Evolutionary conservation across 1,139 yeast genomes (phyloP).

Genomic region (Scheffersomyces segobiensis): DNA sequence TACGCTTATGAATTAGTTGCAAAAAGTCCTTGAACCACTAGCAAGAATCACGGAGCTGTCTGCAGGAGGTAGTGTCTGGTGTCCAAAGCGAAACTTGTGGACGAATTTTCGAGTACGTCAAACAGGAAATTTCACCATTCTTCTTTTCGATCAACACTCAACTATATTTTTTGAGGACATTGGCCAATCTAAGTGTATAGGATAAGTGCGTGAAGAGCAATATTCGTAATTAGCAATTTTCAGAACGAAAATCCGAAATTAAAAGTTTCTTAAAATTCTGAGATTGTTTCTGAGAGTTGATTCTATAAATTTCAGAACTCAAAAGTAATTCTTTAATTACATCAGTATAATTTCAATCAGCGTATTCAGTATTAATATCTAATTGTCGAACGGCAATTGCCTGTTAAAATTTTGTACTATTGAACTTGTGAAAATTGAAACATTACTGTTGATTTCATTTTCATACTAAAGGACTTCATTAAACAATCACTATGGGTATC

Average conservation of each 20-base stretch:
- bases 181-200: not conserved
- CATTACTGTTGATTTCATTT: not conserved
- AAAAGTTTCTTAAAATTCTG: not conserved
- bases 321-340: not conserved
- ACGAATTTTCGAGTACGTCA: not conserved
- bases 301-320: not conserved
- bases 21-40: not conserved
- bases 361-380: not conserved
- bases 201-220: not conserved
- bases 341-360: not conserved
- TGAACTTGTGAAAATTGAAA: not conserved
- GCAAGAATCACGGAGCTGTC: not conserved
- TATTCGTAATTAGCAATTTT: no score
- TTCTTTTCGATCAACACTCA: not conserved
- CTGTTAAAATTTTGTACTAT: not conserved
- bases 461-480: not conserved
- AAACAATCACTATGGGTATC: slow-evolving; percentile 60
- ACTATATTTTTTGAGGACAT: not conserved
- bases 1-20: not conserved
- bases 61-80: not conserved
- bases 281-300: not conserved
- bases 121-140: not conserved
- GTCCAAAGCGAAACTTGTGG: not conserved
- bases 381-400: not conserved
- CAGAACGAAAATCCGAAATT: not conserved